Percentiles rank a stretch among this genome's conserved stretches.
Evolutionary conservation across 2,329 filamentous ascomycete species (phyloP).

Genomic region (Exophiala bonariae): DNA sequence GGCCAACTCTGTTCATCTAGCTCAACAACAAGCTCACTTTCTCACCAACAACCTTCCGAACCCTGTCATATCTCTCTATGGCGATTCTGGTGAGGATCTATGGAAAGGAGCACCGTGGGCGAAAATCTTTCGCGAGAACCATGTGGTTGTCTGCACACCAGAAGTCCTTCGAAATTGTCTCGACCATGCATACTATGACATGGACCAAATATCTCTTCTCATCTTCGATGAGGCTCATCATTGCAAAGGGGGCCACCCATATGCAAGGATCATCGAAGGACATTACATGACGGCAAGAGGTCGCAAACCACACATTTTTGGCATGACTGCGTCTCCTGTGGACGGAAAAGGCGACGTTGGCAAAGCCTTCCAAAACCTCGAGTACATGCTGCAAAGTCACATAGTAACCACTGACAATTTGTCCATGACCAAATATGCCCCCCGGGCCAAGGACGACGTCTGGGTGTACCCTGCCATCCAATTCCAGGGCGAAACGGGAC

Average conservation of each 20-base stretch:
- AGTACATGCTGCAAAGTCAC: slow-evolving; percentile 73
- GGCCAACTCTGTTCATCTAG: slow-evolving; percentile 71
- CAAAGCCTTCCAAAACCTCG: slow-evolving; percentile 67
- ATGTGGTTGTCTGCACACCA: slow-evolving; percentile 89
- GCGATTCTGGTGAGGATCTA: slow-evolving; percentile 63
- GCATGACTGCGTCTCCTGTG: slow-evolving; percentile 95
- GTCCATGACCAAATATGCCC: slow-evolving; percentile 59
- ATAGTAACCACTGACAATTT: slow-evolving; percentile 76
- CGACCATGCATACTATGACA: slow-evolving; percentile 73
- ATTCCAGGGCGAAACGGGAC: too few relatives aligned
- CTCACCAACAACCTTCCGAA: slow-evolving; percentile 79
- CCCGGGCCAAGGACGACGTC: slow-evolving; percentile 59
- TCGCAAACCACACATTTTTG: slow-evolving; percentile 74
- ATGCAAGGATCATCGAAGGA: slow-evolving; percentile 84
- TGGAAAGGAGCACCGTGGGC: slow-evolving; percentile 61
- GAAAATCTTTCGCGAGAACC: slow-evolving; percentile 62
- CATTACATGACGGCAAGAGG: slow-evolving; percentile 63
- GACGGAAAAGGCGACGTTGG: slow-evolving; percentile 76
- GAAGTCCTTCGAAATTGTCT: slow-evolving; percentile 81
- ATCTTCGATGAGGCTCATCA: slow-evolving; percentile 98
- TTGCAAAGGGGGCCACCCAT: slow-evolving; percentile 89
- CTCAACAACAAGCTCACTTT: slow-evolving; percentile 85
- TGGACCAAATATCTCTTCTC: slow-evolving; percentile 81
- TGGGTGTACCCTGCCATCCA: slow-evolving; percentile 56
- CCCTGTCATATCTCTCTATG: slow-evolving; percentile 71